phyloP scores from a whole-genome alignment of 1,139 yeast genomes.

The Zygoascus meyerae region DNA sequence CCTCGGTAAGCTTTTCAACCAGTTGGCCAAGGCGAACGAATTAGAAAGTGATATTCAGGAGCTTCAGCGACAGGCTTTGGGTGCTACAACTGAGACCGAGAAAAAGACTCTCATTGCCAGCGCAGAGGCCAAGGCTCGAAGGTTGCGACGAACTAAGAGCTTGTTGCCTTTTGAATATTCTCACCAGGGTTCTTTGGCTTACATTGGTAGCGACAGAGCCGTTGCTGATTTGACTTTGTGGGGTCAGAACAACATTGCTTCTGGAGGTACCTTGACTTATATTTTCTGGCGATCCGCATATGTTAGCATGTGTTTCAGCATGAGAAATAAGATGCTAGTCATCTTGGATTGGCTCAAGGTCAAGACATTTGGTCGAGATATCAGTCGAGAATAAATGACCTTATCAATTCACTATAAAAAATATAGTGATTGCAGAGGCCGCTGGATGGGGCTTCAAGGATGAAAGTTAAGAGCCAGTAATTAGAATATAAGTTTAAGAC shows the following conservation, averaged over 20 bases:
- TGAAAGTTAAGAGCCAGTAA: no score
- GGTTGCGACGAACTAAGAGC: constrained; percentile 52
- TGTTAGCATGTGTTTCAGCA: constrained; percentile 85
- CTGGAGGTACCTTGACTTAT: constrained; percentile 84
- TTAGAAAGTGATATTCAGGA: constrained; percentile 42
- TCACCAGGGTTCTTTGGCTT: constrained; percentile 60
- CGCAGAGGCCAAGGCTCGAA: constrained; percentile 36
- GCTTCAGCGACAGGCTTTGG: constrained; percentile 38
- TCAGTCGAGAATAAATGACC: constrained; percentile 35
- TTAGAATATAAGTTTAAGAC: no score
- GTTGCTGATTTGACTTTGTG: constrained; percentile 80
- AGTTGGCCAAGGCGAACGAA: constrained; percentile 61
- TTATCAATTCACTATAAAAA: no score
- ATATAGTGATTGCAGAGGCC: no score
- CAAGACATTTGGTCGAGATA: constrained; percentile 82
- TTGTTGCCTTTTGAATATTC: constrained; percentile 63
- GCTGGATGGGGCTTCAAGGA: no score
- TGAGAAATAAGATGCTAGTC: constrained; percentile 80
- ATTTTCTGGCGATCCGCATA: constrained; percentile 94
- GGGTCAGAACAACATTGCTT: constrained; percentile 79
- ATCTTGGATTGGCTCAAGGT: constrained; percentile 85
- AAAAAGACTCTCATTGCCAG: constrained; percentile 34
- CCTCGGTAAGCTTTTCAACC: constrained; percentile 66
- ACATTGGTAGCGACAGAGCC: constrained; percentile 82
- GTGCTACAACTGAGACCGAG: constrained; percentile 30